Percentiles rank a stretch among this genome's conserved stretches.
Evolutionary conservation across 1,284 basidiomycete genomes (phyloP).

Genomic region (Pascua sp.): DNA sequence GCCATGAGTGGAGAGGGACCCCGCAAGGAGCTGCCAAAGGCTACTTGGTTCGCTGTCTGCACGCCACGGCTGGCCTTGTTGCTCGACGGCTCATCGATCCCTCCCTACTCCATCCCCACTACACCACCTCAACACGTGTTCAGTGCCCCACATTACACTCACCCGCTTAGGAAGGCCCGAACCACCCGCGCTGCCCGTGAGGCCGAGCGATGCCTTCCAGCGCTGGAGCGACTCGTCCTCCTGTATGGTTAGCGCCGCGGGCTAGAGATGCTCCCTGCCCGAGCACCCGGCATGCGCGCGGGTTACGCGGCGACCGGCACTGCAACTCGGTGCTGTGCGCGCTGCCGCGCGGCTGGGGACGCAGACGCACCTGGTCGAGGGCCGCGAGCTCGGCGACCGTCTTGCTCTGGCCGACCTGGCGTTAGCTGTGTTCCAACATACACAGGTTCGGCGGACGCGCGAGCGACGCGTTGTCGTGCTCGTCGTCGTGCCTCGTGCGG

Average conservation of each 20-base stretch:
- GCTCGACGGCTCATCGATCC: too few species aligned
- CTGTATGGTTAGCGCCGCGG: conserved; percentile 12
- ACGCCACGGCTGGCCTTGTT: too few species aligned
- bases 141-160: conserved; percentile 1
- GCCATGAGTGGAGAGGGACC: not conserved
- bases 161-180: conserved; percentile 39
- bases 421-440: not conserved
- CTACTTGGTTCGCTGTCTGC: not conserved
- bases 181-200: conserved; percentile 39
- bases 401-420: conserved; percentile 49
- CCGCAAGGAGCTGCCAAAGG: not conserved
- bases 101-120: not conserved
- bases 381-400: conserved; percentile 55
- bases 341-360: not conserved
- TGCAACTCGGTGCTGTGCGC: too few species aligned
- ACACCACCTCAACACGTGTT: too few species aligned
- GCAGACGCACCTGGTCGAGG: conserved; percentile 44
- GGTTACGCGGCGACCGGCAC: not conserved
- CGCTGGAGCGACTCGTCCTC: conserved; percentile 57
- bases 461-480: not conserved
- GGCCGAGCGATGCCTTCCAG: conserved; percentile 57
- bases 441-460: not conserved
- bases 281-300: not conserved
- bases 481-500: not conserved
- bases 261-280: not conserved